Evolutionary conservation across 768 basidiomycete species (phyloP).

Genomic region (Sporobolomyces phaffii): DNA sequence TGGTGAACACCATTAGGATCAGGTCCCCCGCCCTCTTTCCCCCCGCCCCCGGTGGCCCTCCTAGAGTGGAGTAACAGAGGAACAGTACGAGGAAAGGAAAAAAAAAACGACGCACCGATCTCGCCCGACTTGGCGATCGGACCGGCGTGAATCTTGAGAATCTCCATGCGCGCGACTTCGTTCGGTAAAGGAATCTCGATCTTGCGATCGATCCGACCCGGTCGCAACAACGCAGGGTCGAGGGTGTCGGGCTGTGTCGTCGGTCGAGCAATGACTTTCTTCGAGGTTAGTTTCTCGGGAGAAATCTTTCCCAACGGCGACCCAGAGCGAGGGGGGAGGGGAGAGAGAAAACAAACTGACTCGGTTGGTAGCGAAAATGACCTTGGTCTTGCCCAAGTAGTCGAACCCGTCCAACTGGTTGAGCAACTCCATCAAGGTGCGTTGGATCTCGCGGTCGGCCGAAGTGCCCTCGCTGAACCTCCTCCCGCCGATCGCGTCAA

Average conservation of each 20-base stretch:
- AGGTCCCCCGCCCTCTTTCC: too few relatives aligned
- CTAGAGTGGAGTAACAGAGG: not conserved
- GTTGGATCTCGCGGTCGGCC: conserved; percentile 96
- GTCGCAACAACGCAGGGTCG: conserved; percentile 91
- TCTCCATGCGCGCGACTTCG: conserved; percentile 90
- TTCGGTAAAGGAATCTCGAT: conserved; percentile 97
- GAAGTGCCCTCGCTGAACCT: conserved; percentile 90
- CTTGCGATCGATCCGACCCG: conserved; percentile 91
- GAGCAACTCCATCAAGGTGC: conserved; percentile 97
- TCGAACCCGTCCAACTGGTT: conserved; percentile 99
- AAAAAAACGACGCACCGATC: conserved; percentile 52
- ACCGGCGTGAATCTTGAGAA: conserved; percentile 91
- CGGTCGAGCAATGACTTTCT: too few relatives aligned
- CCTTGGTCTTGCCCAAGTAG: conserved; percentile 85
- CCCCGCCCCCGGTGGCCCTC: too few relatives aligned
- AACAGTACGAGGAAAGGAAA: not conserved
- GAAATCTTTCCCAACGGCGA: too few relatives aligned
- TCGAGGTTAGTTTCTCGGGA: too few relatives aligned
- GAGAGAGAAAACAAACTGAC: not conserved
- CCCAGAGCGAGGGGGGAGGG: not conserved
- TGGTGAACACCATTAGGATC: too few relatives aligned
- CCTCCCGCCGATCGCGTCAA: conserved; percentile 89
- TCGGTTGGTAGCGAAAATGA: conserved; percentile 99
- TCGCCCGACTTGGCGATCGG: conserved; percentile 92
- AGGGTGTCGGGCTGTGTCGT: conserved; percentile 73